phyloP scores from a whole-genome alignment of 345 rosid genomes.

The Citrus glauca region DNA sequence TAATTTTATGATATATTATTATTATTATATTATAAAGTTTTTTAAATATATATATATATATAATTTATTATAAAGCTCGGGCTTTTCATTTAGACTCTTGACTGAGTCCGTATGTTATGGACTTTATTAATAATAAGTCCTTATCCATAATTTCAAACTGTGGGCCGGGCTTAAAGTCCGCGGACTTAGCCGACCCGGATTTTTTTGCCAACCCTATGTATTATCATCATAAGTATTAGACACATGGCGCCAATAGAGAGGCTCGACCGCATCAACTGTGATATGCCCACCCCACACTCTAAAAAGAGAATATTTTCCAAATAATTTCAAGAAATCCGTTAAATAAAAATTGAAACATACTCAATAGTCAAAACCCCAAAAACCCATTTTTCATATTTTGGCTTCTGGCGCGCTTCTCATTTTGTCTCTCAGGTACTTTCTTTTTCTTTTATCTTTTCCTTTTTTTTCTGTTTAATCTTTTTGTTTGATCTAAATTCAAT shows the following conservation, averaged over 20 bases:
- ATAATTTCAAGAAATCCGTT: not conserved
- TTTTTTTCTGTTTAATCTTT: not conserved
- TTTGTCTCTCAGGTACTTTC: not conserved
- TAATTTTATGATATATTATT: no score
- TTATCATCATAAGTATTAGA: not conserved
- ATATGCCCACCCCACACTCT: not conserved
- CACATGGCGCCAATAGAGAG: not conserved
- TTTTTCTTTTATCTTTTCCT: not conserved
- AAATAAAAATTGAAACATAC: not conserved
- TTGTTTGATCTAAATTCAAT: not conserved
- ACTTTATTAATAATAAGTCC: no score
- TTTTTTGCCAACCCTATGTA: no score
- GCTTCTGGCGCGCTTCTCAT: not conserved
- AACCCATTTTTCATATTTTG: conserved; percentile 8
- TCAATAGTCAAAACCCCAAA: not conserved
- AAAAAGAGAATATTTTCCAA: not conserved
- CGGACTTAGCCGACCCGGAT: no score
- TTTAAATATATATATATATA: no score
- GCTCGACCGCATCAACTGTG: not conserved
- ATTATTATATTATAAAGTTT: no score
- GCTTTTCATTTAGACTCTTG: no score
- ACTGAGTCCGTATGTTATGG: no score
- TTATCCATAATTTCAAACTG: no score
- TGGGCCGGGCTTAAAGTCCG: no score
- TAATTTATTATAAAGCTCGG: no score